phyloP scores from a whole-genome alignment of 495 filamentous ascomycete genomes.

The Trichoderma reesei region DNA sequence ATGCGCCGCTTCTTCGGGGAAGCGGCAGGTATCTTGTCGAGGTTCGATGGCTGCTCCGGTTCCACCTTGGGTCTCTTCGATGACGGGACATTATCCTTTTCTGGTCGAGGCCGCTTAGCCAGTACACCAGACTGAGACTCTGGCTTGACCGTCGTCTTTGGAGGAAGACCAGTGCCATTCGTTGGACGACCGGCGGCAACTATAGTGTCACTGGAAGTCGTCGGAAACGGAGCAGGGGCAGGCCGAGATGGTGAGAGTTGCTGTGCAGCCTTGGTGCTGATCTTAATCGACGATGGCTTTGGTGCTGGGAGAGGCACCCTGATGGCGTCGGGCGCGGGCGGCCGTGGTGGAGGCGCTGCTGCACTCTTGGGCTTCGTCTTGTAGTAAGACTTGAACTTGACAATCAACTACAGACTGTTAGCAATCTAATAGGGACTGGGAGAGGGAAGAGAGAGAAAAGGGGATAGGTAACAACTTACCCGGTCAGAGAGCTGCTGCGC shows the following conservation, averaged over 20 bases:
- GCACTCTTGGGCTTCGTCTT: conserved; percentile 13
- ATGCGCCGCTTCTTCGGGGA: not conserved
- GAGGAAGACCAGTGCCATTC: not conserved
- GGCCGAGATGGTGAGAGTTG: conserved; percentile 1
- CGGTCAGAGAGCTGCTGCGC: conserved; percentile 16
- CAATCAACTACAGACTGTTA: conserved; percentile 17
- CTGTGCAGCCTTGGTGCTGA: conserved; percentile 16
- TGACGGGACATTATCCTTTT: not conserved
- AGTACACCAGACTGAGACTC: not conserved
- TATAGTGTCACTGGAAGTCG: not conserved
- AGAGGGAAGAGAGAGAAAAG: not conserved
- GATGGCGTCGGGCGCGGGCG: conserved; percentile 14
- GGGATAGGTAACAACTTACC: conserved; percentile 39
- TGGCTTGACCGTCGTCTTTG: not conserved
- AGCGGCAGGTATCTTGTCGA: not conserved
- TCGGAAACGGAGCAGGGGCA: not conserved
- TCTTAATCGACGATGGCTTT: conserved; percentile 15
- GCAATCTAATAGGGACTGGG: not conserved
- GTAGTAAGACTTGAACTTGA: conserved; percentile 24
- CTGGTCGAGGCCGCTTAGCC: conserved; percentile 10
- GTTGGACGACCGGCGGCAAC: not conserved
- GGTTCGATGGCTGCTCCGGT: not conserved
- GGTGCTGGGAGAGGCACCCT: conserved; percentile 17
- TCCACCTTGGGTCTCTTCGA: conserved; percentile 6
- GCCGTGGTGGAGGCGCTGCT: conserved; percentile 10